These are phyloP conservation scores for Ophiostoma montium DNA, from an alignment of 2,329 filamentous ascomycete species.

Conservation along the genomic window DNA sequence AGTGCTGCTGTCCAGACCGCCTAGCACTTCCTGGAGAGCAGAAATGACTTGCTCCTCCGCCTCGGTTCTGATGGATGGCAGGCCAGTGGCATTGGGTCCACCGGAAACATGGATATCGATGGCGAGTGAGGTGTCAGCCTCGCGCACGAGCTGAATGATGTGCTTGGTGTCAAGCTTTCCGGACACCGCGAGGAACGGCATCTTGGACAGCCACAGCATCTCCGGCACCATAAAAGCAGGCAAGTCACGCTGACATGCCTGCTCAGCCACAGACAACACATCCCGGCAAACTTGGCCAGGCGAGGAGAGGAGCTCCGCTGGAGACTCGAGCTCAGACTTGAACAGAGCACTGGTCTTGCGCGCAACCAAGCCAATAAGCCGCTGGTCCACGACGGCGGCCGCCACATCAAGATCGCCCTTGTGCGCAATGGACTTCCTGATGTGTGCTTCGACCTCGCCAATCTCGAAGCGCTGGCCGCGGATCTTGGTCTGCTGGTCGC, in stretches of 20 bases:
- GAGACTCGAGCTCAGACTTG: too few relatives aligned
- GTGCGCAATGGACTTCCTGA: slow-evolving; percentile 2
- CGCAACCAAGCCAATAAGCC: slow-evolving; percentile 3
- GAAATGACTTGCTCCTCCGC: too few relatives aligned
- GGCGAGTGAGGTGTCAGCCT: neutral
- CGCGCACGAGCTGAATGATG: slow-evolving; percentile 2
- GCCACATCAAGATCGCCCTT: slow-evolving; percentile 6
- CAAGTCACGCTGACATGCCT: slow-evolving; percentile 4
- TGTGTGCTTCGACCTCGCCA: slow-evolving; percentile 8
- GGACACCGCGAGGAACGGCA: slow-evolving; percentile 6
- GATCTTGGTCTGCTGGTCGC: slow-evolving; percentile 11
- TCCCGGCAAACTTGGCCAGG: neutral
- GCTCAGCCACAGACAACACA: neutral
- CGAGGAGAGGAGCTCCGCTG: too few relatives aligned
- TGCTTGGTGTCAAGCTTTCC: slow-evolving; percentile 9
- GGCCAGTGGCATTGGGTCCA: too few relatives aligned
- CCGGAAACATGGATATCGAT: too few relatives aligned
- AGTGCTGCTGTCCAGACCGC: neutral
- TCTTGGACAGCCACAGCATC: slow-evolving; percentile 9
- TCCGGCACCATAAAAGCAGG: slow-evolving; percentile 9
- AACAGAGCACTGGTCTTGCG: neutral
- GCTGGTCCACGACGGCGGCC: slow-evolving; percentile 6
- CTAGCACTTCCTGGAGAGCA: neutral
- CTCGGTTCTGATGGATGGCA: too few relatives aligned
- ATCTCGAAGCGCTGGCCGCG: slow-evolving; percentile 11